phyloP scores from a whole-genome alignment of 106 monocot species.

The Narthecium ossifragum region DNA sequence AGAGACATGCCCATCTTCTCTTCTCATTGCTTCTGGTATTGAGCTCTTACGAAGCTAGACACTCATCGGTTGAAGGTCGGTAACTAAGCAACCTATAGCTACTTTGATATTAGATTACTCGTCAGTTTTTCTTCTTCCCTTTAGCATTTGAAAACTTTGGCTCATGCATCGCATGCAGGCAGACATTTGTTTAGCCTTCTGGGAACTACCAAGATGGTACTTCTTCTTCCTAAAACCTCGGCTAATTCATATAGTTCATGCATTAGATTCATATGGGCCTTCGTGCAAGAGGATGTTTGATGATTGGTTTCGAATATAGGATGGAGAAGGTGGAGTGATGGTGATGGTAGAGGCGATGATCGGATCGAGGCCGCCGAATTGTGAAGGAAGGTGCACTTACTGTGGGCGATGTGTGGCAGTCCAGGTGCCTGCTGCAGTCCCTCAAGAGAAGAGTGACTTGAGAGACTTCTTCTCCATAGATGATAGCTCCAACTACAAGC shows the following conservation, averaged over 20 bases:
- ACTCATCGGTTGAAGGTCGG: background rate
- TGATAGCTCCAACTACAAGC: too few species aligned
- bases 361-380: conserved; percentile 51
- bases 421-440: conserved; percentile 42
- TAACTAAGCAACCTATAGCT: too few species aligned
- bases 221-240: background rate
- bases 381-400: conserved; percentile 28
- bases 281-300: background rate
- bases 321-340: conserved; percentile 4
- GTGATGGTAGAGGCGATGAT: conserved; percentile 20
- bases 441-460: conserved; percentile 8
- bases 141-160: background rate
- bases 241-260: background rate
- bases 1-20: conserved; percentile 5
- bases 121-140: background rate
- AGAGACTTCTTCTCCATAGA: background rate
- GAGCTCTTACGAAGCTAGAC: background rate
- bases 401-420: conserved; percentile 49
- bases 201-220: background rate
- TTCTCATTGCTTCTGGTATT: conserved; percentile 6
- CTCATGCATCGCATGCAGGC: background rate
- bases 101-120: too few species aligned
- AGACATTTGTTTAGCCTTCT: background rate
- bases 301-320: background rate
- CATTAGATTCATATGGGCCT: background rate